These are phyloP conservation scores for Phytopythium vexans DNA, from an alignment of 352 stramenopile species.

Conservation along the genomic window DNA sequence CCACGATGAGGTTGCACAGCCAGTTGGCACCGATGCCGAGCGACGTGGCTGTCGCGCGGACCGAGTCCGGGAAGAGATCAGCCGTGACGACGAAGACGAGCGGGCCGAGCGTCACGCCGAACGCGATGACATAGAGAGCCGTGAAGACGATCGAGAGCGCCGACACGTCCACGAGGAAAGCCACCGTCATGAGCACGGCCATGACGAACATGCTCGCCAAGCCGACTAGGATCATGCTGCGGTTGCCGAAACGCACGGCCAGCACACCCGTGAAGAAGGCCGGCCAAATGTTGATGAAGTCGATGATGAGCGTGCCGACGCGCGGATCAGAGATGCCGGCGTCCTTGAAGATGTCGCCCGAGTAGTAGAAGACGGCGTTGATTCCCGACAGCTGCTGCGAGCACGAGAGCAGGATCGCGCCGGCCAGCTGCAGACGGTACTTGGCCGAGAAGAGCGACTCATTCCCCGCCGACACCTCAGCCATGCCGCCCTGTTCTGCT, in stretches of 20 bases:
- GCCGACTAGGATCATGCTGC: too few relatives aligned
- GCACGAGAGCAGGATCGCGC: constrained; percentile 35
- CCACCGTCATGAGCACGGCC: too few relatives aligned
- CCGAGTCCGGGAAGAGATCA: constrained; percentile 42
- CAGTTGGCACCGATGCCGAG: constrained; percentile 47
- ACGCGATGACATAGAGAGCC: too few relatives aligned
- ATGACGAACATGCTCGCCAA: too few relatives aligned
- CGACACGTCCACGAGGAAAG: too few relatives aligned
- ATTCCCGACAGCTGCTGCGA: constrained; percentile 58
- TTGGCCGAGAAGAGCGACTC: constrained; percentile 21
- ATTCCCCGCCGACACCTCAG: too few relatives aligned
- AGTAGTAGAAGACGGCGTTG: constrained; percentile 77
- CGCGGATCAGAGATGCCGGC: constrained; percentile 52
- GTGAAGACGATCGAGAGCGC: too few relatives aligned
- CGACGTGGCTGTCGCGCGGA: constrained; percentile 41
- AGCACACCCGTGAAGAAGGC: too few relatives aligned
- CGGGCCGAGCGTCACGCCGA: too few relatives aligned
- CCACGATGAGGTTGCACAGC: constrained; percentile 50
- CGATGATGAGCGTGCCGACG: too few relatives aligned
- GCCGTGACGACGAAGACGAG: constrained; percentile 39
- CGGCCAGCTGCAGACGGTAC: constrained; percentile 48
- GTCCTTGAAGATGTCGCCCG: constrained; percentile 51
- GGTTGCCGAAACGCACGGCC: too few relatives aligned
- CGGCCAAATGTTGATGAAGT: too few relatives aligned
- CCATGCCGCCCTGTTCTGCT: constrained; percentile 20